Percentiles rank a stretch among this genome's conserved stretches.
Conservation (phyloP, 345 rosid species). For the Euclidium syriacum region DNA sequence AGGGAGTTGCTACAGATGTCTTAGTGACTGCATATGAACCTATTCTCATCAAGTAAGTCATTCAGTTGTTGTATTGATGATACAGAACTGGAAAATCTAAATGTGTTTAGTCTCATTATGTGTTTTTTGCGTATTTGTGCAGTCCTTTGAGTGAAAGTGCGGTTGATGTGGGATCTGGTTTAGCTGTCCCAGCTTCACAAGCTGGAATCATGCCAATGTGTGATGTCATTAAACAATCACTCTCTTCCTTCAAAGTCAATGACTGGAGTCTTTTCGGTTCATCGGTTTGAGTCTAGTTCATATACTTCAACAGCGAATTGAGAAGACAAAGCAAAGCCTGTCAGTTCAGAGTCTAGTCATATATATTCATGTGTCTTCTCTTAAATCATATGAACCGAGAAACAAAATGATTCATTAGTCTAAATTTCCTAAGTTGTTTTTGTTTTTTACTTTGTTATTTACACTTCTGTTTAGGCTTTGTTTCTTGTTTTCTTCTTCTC, state of each 20-base stretch:
- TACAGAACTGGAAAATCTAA: neutral
- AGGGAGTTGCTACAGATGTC: constrained; percentile 71
- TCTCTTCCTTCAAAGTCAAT: constrained; percentile 61
- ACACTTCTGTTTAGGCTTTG: too few relatives aligned
- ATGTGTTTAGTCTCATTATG: neutral
- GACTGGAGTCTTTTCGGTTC: constrained; percentile 71
- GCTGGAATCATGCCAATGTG: constrained; percentile 58
- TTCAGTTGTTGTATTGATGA: too few relatives aligned
- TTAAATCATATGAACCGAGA: too few relatives aligned
- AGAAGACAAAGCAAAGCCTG: neutral
- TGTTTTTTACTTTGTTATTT: too few relatives aligned
- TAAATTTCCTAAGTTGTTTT: too few relatives aligned
- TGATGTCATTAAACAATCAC: constrained; percentile 61
- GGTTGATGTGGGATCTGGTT: constrained; percentile 61
- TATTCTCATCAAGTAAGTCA: constrained; percentile 57
- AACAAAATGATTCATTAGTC: too few relatives aligned
- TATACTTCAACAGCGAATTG: neutral
- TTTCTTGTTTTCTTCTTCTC: too few relatives aligned
- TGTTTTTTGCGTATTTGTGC: neutral
- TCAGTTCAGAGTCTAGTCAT: too few relatives aligned
- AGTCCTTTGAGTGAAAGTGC: constrained; percentile 85
- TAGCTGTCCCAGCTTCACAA: constrained; percentile 51
- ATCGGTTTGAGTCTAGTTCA: constrained; percentile 13
- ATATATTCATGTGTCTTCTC: too few relatives aligned
- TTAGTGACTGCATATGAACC: constrained; percentile 73